Evolutionary conservation across 1,284 basidiomycete species (phyloP).

Genomic region (Prillingera fragicola): DNA sequence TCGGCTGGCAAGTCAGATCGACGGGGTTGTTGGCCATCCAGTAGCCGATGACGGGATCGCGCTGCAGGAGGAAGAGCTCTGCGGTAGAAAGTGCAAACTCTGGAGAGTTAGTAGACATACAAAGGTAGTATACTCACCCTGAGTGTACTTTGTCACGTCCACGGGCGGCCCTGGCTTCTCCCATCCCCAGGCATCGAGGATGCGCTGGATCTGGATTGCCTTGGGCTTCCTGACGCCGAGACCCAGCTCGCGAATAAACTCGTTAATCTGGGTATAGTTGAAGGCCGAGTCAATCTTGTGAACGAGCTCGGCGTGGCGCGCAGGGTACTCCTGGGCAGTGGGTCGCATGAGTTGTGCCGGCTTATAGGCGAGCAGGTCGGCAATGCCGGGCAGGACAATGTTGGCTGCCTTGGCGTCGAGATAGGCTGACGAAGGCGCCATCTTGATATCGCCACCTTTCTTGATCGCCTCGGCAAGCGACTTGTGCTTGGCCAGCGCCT

Average conservation of each 20-base stretch:
- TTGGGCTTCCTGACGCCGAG: background rate
- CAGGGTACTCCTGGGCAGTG: constrained; percentile 1
- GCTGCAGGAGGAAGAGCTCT: constrained; percentile 21
- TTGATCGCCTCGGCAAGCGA: too few species aligned
- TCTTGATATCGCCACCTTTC: too few species aligned
- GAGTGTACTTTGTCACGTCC: background rate
- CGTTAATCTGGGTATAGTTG: constrained; percentile 10
- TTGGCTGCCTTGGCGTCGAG: too few species aligned
- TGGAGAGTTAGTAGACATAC: constrained; percentile 5
- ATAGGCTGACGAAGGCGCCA: too few species aligned
- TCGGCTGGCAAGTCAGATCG: constrained; percentile 2
- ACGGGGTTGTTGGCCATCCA: constrained; percentile 1
- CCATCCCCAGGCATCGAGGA: constrained; percentile 21
- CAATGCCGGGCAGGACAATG: too few species aligned
- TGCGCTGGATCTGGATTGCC: constrained; percentile 1
- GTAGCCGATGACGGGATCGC: constrained; percentile 1
- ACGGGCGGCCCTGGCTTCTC: background rate
- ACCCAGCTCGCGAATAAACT: constrained; percentile 6
- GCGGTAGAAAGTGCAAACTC: constrained; percentile 9
- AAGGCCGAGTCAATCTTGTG: constrained; percentile 19
- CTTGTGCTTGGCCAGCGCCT: too few species aligned
- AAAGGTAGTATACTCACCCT: background rate
- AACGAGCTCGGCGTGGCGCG: background rate
- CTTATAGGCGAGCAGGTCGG: too few species aligned
- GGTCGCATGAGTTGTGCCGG: too few species aligned